phyloP scores from a whole-genome alignment of 1,139 yeast species.

The Yamadazyma mexicana region DNA sequence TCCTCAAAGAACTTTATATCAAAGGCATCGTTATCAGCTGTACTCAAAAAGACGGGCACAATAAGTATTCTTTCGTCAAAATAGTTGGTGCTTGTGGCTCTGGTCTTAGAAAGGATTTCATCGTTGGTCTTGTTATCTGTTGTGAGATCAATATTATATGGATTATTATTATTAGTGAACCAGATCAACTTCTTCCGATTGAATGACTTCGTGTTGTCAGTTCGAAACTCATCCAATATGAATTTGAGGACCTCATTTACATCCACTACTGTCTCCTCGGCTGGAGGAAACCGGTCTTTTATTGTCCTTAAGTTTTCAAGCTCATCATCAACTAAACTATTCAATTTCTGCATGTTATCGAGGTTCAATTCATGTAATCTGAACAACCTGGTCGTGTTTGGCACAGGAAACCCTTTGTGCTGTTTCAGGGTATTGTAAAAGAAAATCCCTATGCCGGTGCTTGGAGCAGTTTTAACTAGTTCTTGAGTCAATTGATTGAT shows the following conservation, averaged over 20 bases:
- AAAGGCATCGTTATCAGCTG: slow-evolving; percentile 29
- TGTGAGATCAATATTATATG: slow-evolving; percentile 20
- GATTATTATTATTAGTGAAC: slow-evolving; percentile 44
- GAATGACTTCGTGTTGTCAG: slow-evolving; percentile 12
- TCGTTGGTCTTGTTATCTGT: slow-evolving; percentile 12
- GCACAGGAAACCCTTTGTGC: slow-evolving; percentile 27
- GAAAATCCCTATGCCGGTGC: slow-evolving; percentile 68
- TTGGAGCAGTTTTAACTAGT: slow-evolving; percentile 57
- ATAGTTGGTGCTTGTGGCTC: slow-evolving; percentile 62
- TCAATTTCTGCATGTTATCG: slow-evolving; percentile 39
- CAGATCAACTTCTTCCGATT: slow-evolving; percentile 40
- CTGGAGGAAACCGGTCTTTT: slow-evolving; percentile 12
- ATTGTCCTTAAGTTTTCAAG: slow-evolving; percentile 14
- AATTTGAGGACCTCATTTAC: slow-evolving; percentile 32
- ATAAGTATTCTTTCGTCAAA: slow-evolving; percentile 53
- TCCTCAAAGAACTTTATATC: slow-evolving; percentile 57
- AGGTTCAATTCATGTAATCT: slow-evolving; percentile 38
- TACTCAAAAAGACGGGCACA: slow-evolving; percentile 63
- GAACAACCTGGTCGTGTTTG: slow-evolving; percentile 33
- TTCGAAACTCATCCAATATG: slow-evolving; percentile 35
- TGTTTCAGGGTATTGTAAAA: slow-evolving; percentile 49
- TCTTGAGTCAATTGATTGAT: slow-evolving; percentile 57
- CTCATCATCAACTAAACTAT: slow-evolving; percentile 34
- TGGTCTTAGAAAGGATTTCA: slow-evolving; percentile 31
- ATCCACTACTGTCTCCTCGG: slow-evolving; percentile 35